phyloP scores from a whole-genome alignment of 2,329 filamentous ascomycete genomes.

The Cladosporium sp. region DNA sequence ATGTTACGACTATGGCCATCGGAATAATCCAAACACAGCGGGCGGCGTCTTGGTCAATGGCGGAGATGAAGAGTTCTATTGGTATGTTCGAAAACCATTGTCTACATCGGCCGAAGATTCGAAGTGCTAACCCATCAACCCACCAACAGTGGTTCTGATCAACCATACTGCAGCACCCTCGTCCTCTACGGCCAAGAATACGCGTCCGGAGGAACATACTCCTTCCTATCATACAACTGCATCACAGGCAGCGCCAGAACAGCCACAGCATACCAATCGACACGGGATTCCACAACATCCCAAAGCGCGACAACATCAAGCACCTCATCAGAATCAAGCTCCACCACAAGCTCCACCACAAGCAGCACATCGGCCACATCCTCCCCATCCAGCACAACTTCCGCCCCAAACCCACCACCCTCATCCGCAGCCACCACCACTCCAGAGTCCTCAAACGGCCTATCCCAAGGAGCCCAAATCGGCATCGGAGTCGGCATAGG shows the following conservation, averaged over 20 bases:
- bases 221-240: constrained; percentile 9
- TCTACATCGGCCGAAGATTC: neutral
- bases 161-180: constrained; percentile 8
- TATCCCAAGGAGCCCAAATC: neutral
- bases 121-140: neutral
- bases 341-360: neutral
- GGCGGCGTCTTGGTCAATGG: neutral
- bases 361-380: too few relatives aligned
- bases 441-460: neutral
- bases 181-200: constrained; percentile 9
- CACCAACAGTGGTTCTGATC: neutral
- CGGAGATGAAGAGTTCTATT: neutral
- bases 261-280: constrained; percentile 6
- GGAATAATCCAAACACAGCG: neutral
- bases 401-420: too few relatives aligned
- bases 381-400: too few relatives aligned
- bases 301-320: neutral
- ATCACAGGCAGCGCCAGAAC: neutral
- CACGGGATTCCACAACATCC: neutral
- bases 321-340: too few relatives aligned
- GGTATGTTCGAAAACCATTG: neutral
- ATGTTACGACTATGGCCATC: constrained; percentile 7
- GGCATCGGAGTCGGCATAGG: neutral
- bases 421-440: neutral
- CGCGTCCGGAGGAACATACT: neutral